Conservation (phyloP, 495 filamentous ascomycete genomes). For the Penicillium goetzii region DNA sequence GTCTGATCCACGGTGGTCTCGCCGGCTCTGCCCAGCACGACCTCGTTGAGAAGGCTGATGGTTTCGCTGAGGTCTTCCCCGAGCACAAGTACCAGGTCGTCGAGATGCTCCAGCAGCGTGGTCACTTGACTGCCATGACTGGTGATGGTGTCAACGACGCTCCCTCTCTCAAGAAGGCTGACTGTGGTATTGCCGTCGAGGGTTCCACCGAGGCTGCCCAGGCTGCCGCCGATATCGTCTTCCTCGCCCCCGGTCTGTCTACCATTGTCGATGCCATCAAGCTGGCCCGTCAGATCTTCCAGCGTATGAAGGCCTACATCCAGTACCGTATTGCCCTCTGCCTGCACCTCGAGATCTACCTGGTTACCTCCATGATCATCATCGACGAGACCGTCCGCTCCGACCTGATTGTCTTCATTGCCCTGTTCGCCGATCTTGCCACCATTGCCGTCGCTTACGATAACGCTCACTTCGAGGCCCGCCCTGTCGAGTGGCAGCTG, state of each 20-base stretch:
- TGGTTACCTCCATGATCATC: constrained; percentile 79
- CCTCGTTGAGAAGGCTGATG: constrained; percentile 74
- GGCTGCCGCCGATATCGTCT: constrained; percentile 78
- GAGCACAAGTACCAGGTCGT: constrained; percentile 82
- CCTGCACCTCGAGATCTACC: constrained; percentile 75
- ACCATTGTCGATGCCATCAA: constrained; percentile 80
- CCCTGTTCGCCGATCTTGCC: constrained; percentile 76
- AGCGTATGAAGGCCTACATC: constrained; percentile 82
- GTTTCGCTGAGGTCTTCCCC: constrained; percentile 77
- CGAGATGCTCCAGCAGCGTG: constrained; percentile 74
- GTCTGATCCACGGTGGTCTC: constrained; percentile 75
- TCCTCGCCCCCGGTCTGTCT: constrained; percentile 75
- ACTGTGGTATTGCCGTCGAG: constrained; percentile 79
- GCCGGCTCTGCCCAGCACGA: constrained; percentile 74
- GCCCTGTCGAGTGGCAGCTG: constrained; percentile 76
- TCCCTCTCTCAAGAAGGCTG: constrained; percentile 73
- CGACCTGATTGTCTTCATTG: constrained; percentile 75
- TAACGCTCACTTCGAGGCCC: constrained; percentile 72
- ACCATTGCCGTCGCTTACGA: constrained; percentile 79
- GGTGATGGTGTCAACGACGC: constrained; percentile 77
- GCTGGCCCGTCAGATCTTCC: constrained; percentile 78
- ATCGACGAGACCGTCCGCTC: constrained; percentile 70
- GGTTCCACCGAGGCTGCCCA: constrained; percentile 77
- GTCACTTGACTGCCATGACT: constrained; percentile 76
- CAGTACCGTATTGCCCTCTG: constrained; percentile 81